phyloP scores from a whole-genome alignment of 1,284 basidiomycete genomes.

The Xerocomus nothofagi region DNA sequence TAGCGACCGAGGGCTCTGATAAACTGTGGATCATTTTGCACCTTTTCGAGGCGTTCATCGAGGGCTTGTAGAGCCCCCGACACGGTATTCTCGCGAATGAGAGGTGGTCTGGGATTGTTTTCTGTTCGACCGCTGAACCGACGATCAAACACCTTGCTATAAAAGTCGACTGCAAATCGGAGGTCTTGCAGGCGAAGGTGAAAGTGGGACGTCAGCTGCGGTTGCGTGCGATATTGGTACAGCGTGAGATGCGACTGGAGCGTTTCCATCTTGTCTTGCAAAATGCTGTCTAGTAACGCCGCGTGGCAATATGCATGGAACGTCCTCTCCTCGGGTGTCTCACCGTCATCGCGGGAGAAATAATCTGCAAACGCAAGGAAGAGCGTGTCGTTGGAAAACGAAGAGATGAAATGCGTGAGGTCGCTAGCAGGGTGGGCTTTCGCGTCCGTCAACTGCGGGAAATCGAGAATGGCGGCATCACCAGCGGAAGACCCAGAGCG shows the following conservation, averaged over 20 bases:
- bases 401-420: constrained; percentile 79
- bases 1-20: constrained; percentile 50
- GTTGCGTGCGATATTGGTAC: constrained; percentile 62
- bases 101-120: constrained; percentile 59
- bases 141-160: constrained; percentile 67
- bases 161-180: constrained; percentile 70
- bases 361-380: constrained; percentile 78
- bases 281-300: constrained; percentile 81
- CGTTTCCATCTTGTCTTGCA: constrained; percentile 84
- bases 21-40: constrained; percentile 49
- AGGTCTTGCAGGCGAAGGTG: constrained; percentile 68
- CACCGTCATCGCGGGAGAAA: constrained; percentile 61
- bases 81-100: constrained; percentile 69
- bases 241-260: constrained; percentile 74
- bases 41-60: constrained; percentile 52
- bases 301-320: constrained; percentile 78
- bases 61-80: constrained; percentile 61
- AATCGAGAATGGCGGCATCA: constrained; percentile 76
- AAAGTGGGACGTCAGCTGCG: constrained; percentile 56
- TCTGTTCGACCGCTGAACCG: constrained; percentile 66
- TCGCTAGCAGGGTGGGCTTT: constrained; percentile 68
- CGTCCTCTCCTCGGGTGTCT: constrained; percentile 56
- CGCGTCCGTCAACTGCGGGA: constrained; percentile 70
- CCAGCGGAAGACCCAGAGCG: constrained; percentile 74
- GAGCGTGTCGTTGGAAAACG: constrained; percentile 77